Base-by-base conservation (phyloP, 495 filamentous ascomycete genomes). In the Evernia prunastri region DNA sequence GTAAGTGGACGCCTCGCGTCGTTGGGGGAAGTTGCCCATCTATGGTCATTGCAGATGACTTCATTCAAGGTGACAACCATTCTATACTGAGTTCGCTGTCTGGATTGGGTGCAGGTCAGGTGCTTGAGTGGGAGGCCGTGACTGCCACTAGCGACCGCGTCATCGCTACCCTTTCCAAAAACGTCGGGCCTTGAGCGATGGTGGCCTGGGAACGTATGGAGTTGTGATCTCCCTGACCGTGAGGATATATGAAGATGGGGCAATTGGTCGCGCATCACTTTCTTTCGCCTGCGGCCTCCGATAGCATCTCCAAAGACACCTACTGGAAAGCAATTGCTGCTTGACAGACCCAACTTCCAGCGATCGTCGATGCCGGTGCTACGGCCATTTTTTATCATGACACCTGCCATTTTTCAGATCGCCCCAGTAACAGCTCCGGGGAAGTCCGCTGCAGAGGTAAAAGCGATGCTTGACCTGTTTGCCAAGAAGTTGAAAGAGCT, bases 61-160 rank as follows among this genome's bases (percentile, higher is more conserved):
- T 72, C 53, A 73, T 77, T 25, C 77, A 81, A 54, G 82, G 77
- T 15, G 84, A 82, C 20, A 83, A 83, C 2, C 80, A 83, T 69
- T 66, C 61, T 76, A 74, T 33, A 72, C 65, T 81, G 43, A 74
- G 70, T 6, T 72, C 74, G 31, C 58, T 72, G 10, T 74, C 77
- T 35, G 84, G 83, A 9, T 72, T 86, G 68, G 80, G 67, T 11
- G 79, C 79, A 7, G 82, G 86, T 60, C 79, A 85, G 45, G 76
- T 67, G 5, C 63, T 78, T 13, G 73, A 78, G 57, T 72, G 72
- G 66, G 66, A 74, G 47, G 68, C 76, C 23, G 70, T 79, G 3
- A 75, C 72, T 13, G 69, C 51, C 5, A 56, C 56, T 49, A 68
- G 59, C 33, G 27, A 62, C 18, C 23, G 40, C 29, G 12, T 67